Conservation (phyloP, 352 stramenopile genomes). For the Phytophthora podocarpi region DNA sequence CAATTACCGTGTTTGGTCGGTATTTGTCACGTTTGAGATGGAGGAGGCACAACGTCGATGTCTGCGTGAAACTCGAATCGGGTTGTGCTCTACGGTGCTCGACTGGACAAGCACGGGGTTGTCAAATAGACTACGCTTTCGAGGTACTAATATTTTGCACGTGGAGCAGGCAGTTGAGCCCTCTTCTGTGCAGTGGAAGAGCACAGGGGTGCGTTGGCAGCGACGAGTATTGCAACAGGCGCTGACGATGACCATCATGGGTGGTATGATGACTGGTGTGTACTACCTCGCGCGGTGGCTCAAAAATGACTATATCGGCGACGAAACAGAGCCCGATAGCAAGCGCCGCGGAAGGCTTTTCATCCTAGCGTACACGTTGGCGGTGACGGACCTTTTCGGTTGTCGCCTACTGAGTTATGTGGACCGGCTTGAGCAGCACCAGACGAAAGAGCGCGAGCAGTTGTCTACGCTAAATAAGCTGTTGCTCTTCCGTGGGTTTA, state of each 20-base stretch:
- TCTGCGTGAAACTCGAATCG: slow-evolving; percentile 53
- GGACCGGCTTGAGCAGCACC: slow-evolving; percentile 60
- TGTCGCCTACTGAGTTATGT: slow-evolving; percentile 68
- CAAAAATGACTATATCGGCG: slow-evolving; percentile 43
- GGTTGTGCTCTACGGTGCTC: slow-evolving; percentile 49
- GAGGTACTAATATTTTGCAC: slow-evolving; percentile 69
- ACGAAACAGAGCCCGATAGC: slow-evolving; percentile 22
- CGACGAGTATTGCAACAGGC: slow-evolving; percentile 51
- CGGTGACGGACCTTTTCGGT: slow-evolving; percentile 61
- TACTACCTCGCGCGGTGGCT: slow-evolving; percentile 54
- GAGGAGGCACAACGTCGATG: slow-evolving; percentile 65
- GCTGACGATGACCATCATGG: slow-evolving; percentile 51
- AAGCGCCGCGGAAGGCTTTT: slow-evolving; percentile 53
- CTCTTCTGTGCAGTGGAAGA: slow-evolving; percentile 74
- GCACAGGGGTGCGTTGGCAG: slow-evolving; percentile 49
- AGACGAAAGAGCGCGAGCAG: slow-evolving; percentile 73
- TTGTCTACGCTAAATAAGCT: slow-evolving; percentile 84
- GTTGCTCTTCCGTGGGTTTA: slow-evolving; percentile 73
- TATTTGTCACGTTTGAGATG: slow-evolving; percentile 83
- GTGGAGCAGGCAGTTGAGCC: slow-evolving; percentile 71
- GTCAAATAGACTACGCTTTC: slow-evolving; percentile 56
- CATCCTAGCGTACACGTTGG: slow-evolving; percentile 55
- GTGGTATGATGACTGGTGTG: slow-evolving; percentile 53
- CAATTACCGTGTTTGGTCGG: slow-evolving; percentile 64
- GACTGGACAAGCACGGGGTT: slow-evolving; percentile 44